Percentiles rank a stretch among this genome's conserved stretches.
These are phyloP conservation scores for Schizochytrium sp. DNA, from an alignment of 108 stramenopile species.

Conservation along the genomic window DNA sequence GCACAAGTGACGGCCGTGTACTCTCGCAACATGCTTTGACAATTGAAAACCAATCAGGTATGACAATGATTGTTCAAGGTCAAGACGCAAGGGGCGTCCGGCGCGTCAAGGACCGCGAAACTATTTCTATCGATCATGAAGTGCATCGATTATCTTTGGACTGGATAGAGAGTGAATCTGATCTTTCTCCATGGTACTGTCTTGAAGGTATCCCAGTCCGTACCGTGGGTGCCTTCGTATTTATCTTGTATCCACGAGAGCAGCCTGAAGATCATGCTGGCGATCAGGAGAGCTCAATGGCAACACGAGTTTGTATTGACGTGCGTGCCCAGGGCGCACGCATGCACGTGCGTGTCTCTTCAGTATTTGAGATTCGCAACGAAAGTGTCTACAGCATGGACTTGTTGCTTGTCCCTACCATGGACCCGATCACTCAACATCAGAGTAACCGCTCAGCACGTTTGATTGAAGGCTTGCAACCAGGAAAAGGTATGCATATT, in stretches of 20 bases:
- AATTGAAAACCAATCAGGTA: background rate
- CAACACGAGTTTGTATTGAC: background rate
- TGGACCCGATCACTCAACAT: constrained; percentile 37
- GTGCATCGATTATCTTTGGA: background rate
- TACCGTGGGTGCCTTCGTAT: constrained; percentile 22
- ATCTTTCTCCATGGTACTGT: constrained; percentile 4
- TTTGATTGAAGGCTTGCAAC: background rate
- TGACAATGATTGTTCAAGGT: background rate
- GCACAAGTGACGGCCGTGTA: too few species aligned
- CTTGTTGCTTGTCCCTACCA: background rate
- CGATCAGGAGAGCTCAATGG: background rate
- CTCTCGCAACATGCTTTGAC: background rate
- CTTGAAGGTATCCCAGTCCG: background rate
- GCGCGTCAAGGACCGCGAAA: background rate
- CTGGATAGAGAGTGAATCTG: background rate
- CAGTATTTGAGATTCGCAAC: background rate
- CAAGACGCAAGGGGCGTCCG: background rate
- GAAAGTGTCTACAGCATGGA: background rate
- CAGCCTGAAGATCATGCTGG: too few species aligned
- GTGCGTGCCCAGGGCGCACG: background rate
- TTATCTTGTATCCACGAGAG: background rate
- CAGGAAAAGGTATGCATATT: background rate
- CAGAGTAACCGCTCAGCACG: background rate
- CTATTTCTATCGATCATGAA: background rate
- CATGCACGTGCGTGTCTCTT: constrained; percentile 23